Evolutionary conservation across 192 early-diverging fungal species (phyloP).

Genomic region (Coemansia erecta): DNA sequence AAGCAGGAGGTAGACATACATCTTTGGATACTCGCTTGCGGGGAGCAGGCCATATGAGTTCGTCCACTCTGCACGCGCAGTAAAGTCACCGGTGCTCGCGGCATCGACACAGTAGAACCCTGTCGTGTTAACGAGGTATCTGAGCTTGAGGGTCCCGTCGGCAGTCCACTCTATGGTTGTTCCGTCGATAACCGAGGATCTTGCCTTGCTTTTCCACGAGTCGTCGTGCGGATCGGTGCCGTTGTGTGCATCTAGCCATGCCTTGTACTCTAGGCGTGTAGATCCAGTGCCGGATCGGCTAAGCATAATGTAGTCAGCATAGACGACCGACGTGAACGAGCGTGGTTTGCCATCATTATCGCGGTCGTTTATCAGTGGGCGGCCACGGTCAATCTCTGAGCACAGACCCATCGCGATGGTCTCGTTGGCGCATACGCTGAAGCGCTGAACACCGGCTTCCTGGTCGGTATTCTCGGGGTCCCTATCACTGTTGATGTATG

Average conservation of each 20-base stretch:
- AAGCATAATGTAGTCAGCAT: constrained; percentile 49
- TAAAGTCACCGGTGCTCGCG: constrained; percentile 44
- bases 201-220: constrained; percentile 26
- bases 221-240: constrained; percentile 29
- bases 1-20: constrained; percentile 80
- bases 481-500: constrained; percentile 17
- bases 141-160: constrained; percentile 40
- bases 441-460: constrained; percentile 20
- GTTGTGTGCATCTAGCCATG: constrained; percentile 23
- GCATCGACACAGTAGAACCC: constrained; percentile 83
- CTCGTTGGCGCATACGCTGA: constrained; percentile 53
- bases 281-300: constrained; percentile 35
- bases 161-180: constrained; percentile 44
- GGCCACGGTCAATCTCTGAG: constrained; percentile 48
- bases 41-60: constrained; percentile 85
- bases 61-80: constrained; percentile 61
- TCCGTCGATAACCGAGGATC: constrained; percentile 27
- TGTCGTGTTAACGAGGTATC: constrained; percentile 68
- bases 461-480: constrained; percentile 5
- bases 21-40: constrained; percentile 84
- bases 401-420: constrained; percentile 59
- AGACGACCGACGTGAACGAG: constrained; percentile 33
- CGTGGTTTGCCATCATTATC: constrained; percentile 33
- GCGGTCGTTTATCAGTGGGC: constrained; percentile 58
- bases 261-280: constrained; percentile 33